Evolutionary conservation across 768 basidiomycete species (phyloP), one percentile per base, ranked within the genome.

Genomic region (Suillus sp.): DNA sequence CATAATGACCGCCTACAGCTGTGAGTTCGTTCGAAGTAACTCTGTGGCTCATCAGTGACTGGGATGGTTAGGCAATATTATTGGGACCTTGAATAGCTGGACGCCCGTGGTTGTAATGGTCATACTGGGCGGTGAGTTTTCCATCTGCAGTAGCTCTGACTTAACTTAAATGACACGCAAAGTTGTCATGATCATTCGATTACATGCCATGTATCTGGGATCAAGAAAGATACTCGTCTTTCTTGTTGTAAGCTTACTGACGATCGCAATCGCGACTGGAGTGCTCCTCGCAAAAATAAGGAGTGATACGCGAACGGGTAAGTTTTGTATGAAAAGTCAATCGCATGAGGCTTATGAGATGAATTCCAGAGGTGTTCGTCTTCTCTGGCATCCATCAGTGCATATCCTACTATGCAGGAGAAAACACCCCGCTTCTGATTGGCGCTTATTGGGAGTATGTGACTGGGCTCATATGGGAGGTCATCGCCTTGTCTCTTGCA

Each of bases 61-160:
- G 2, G 45, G 11, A 0, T 47, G 13, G 13, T 13, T 22, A 47
- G 45, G 43, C 10, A n/a, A 4, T n/a, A 11, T 45, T 45, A 9
- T 45, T 11, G 1, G 3, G n/a, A 1, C 0, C n/a, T 4, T 47
- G 20, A 0, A 0, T 0, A 25, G 0, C 22, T 47, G n/a, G 45
- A 25, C 13, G 2, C 13, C 45, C 10, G 22, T 14, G 6, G 6
- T 47, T 5, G 13, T 0, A 47, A 1, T 25, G 0, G 13, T 47
- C 45, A 47, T 7, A 25, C 22, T 25, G 45, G 22, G 11, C 13
- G 22, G 45, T 25, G 6, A 47, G 45, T 1, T 47, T 0, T 13
- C 7, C 5, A 14, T 6, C 11, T 47, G n/a, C 22, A 14, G 13
- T 25, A 14, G 13, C 5, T 2, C 13, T 25, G 13, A 47, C 13